These are phyloP conservation scores for Pseudogymnoascus sp. DNA, from an alignment of 2,329 filamentous ascomycete genomes.

Conservation along the genomic window DNA sequence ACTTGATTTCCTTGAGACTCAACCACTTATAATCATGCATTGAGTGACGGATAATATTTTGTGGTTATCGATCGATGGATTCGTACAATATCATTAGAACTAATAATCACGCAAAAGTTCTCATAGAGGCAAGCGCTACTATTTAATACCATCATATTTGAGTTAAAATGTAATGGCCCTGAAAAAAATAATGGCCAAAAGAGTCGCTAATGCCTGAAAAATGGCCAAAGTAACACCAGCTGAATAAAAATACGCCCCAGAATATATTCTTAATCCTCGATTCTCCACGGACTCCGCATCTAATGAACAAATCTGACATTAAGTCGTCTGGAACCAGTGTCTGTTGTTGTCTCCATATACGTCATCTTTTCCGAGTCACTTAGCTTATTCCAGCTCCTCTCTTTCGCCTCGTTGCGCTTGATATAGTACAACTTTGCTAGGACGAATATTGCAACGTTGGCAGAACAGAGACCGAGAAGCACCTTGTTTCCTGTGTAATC, in stretches of 20 bases:
- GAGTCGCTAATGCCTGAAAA: background rate
- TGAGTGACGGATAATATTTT: too few species aligned
- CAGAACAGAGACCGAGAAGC: slow-evolving; percentile 40
- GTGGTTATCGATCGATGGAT: background rate
- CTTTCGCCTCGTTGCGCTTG: slow-evolving; percentile 30
- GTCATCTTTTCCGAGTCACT: slow-evolving; percentile 33
- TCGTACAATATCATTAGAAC: background rate
- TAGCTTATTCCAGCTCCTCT: slow-evolving; percentile 17
- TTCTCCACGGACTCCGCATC: background rate
- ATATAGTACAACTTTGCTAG: slow-evolving; percentile 39
- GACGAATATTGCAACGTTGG: slow-evolving; percentile 37
- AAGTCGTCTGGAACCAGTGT: slow-evolving; percentile 31
- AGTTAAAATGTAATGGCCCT: background rate
- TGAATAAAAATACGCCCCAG: background rate
- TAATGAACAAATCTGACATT: slow-evolving; percentile 20
- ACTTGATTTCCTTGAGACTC: too few species aligned
- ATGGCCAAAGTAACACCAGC: background rate
- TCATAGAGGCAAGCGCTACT: background rate
- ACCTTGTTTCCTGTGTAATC: slow-evolving; percentile 45
- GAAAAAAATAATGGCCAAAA: background rate
- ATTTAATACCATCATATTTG: background rate
- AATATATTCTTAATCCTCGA: background rate
- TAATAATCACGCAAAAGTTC: background rate
- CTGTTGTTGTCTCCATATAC: slow-evolving; percentile 35
- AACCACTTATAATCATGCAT: too few species aligned